phyloP scores from a whole-genome alignment of 805 yeast species.

The Yarrowia sp. region DNA sequence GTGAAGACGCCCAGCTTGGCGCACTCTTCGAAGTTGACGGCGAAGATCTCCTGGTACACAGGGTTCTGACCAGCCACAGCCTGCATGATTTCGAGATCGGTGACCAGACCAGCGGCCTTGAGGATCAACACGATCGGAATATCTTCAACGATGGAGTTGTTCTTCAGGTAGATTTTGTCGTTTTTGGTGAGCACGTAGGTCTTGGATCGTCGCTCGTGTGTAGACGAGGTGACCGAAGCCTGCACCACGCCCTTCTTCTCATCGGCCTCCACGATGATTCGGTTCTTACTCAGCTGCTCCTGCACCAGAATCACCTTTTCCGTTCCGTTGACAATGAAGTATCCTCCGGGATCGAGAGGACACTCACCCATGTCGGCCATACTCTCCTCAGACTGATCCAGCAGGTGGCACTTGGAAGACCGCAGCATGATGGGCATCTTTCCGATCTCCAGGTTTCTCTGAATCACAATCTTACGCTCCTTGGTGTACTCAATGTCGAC shows the following conservation, averaged over 20 bases:
- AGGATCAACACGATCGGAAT: constrained; percentile 90
- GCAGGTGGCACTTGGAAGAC: constrained; percentile 86
- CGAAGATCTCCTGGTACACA: constrained; percentile 88
- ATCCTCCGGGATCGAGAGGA: constrained; percentile 98
- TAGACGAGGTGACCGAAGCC: constrained; percentile 96
- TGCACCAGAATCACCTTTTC: constrained; percentile 96
- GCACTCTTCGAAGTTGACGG: constrained; percentile 92
- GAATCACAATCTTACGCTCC: constrained; percentile 89
- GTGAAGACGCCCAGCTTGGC: constrained; percentile 84
- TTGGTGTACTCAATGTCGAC: constrained; percentile 98
- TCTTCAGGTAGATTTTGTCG: constrained; percentile 87
- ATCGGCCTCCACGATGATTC: constrained; percentile 98
- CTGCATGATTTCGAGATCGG: constrained; percentile 93
- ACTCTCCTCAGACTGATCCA: constrained; percentile 74
- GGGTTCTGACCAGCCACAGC: constrained; percentile 91
- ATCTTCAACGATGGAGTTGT: constrained; percentile 94
- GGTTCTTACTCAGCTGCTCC: constrained; percentile 94
- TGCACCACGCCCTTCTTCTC: constrained; percentile 93
- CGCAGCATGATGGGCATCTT: constrained; percentile 99
- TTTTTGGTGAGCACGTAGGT: constrained; percentile 94
- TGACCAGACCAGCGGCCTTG: constrained; percentile 92
- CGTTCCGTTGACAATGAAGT: constrained; percentile 96
- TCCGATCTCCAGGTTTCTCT: constrained; percentile 91
- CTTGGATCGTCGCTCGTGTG: constrained; percentile 97
- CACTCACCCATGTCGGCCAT: constrained; percentile 94